phyloP scores from a whole-genome alignment of 108 stramenopile species.

The Nitzschia inconspicua region DNA sequence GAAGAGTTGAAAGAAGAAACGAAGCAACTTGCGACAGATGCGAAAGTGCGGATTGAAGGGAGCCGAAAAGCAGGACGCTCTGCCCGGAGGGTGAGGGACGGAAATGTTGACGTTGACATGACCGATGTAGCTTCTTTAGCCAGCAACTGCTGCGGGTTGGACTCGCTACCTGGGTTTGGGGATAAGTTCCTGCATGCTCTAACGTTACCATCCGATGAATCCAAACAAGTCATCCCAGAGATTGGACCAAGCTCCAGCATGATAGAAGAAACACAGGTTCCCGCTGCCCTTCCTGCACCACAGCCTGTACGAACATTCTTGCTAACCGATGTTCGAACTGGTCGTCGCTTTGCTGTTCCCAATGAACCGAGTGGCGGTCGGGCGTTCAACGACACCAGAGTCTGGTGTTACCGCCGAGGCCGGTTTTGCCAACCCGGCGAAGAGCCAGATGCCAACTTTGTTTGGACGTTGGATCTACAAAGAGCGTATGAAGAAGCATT shows the following conservation, averaged over 20 bases:
- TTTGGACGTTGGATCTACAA: conserved; percentile 82
- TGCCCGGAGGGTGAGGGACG: conserved; percentile 12
- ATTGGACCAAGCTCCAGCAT: conserved; percentile 32
- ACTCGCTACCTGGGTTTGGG: conserved; percentile 46
- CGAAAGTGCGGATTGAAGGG: conserved; percentile 73
- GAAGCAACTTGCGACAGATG: conserved; percentile 61
- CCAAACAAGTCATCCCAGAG: background rate
- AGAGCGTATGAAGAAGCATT: conserved; percentile 66
- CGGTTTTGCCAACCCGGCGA: conserved; percentile 75
- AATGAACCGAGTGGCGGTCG: conserved; percentile 82
- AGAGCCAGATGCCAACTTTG: conserved; percentile 74
- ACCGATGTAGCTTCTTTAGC: conserved; percentile 49
- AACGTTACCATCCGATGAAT: conserved; percentile 30
- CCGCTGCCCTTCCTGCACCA: conserved; percentile 1
- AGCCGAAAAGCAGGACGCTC: conserved; percentile 32
- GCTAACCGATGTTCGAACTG: conserved; percentile 67
- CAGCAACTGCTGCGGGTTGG: conserved; percentile 53
- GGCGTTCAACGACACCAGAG: conserved; percentile 72
- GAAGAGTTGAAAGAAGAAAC: conserved; percentile 59
- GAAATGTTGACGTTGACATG: conserved; percentile 43
- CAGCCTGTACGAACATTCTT: conserved; percentile 73
- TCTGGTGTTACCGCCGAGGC: conserved; percentile 86
- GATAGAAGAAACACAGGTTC: conserved; percentile 29
- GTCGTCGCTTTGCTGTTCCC: conserved; percentile 81
- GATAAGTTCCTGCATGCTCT: conserved; percentile 59